These are phyloP conservation scores for Cutaneotrichosporon mucoides DNA, from an alignment of 1,284 basidiomycete species.

Conservation along the genomic window DNA sequence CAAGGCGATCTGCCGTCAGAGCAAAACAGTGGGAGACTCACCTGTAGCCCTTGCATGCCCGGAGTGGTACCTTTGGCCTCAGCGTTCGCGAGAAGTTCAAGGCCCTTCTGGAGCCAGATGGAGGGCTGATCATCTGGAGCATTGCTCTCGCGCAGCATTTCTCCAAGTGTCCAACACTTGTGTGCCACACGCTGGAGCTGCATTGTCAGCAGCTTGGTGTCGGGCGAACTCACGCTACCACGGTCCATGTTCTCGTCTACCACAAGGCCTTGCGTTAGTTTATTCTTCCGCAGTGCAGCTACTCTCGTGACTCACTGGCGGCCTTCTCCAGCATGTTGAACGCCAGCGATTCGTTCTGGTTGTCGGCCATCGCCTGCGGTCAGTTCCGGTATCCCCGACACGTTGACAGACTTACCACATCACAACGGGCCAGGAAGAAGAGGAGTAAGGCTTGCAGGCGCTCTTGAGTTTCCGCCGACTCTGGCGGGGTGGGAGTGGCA, in stretches of 20 bases:
- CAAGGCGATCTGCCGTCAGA: not conserved
- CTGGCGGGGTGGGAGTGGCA: not conserved
- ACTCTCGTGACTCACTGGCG: too few relatives aligned
- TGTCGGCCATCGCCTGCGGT: constrained; percentile 1
- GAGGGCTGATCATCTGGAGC: not conserved
- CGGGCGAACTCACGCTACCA: not conserved
- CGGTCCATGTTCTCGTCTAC: not conserved
- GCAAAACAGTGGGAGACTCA: not conserved
- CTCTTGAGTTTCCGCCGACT: not conserved
- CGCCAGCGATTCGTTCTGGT: constrained; percentile 3
- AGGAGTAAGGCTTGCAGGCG: not conserved
- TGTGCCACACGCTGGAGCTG: constrained; percentile 6
- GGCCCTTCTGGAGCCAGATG: constrained; percentile 7
- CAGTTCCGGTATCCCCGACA: not conserved
- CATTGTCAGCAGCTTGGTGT: not conserved
- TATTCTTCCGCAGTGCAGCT: too few relatives aligned
- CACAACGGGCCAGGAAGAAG: constrained; percentile 11
- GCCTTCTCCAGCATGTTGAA: constrained; percentile 10
- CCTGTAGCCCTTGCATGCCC: constrained; percentile 1
- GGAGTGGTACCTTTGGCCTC: not conserved
- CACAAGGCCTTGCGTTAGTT: too few relatives aligned
- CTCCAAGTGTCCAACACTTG: constrained; percentile 2
- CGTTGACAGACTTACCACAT: too few relatives aligned
- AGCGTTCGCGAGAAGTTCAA: not conserved
- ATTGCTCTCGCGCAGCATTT: not conserved